phyloP scores from a whole-genome alignment of 75 land plant species.

The Cupressus sempervirens region DNA sequence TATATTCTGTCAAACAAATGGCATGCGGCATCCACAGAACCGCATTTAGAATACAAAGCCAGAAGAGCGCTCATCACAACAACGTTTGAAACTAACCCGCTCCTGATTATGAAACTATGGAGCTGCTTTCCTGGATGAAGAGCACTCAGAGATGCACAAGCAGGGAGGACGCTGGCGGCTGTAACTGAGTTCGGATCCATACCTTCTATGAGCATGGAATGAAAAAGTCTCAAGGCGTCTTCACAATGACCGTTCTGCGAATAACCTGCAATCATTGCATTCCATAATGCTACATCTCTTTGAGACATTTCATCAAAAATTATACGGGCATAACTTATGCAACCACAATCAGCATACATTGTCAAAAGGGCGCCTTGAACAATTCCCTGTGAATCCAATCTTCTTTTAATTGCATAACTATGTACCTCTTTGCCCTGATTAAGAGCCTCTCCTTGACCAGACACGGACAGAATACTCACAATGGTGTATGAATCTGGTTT shows the following conservation, averaged over 20 bases:
- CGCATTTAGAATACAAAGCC: constrained; percentile 47
- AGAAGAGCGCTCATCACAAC: constrained; percentile 35
- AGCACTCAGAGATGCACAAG: constrained; percentile 19
- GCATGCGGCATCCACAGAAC: constrained; percentile 14
- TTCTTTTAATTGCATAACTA: constrained; percentile 27
- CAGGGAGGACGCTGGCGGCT: constrained; percentile 14
- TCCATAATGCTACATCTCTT: constrained; percentile 52
- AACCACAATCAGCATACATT: constrained; percentile 34
- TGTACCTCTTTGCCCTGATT: constrained; percentile 34
- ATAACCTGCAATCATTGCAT: constrained; percentile 38
- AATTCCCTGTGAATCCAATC: constrained; percentile 24
- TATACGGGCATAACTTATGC: constrained; percentile 14
- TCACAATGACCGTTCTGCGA: constrained; percentile 13
- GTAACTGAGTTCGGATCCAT: constrained; percentile 14
- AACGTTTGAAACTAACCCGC: constrained; percentile 10
- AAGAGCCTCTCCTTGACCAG: constrained; percentile 17
- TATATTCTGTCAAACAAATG: constrained; percentile 29
- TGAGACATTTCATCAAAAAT: constrained; percentile 25
- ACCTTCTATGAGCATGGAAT: constrained; percentile 14
- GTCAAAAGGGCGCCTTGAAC: constrained; percentile 31
- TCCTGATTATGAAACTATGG: constrained; percentile 45
- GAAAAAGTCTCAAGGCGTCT: constrained; percentile 21
- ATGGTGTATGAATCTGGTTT: constrained; percentile 39
- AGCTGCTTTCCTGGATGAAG: constrained; percentile 35
- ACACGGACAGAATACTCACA: constrained; percentile 39